These are phyloP conservation scores for Teratosphaeria gauchensis DNA, from an alignment of 2,329 filamentous ascomycete genomes.

Conservation along the genomic window DNA sequence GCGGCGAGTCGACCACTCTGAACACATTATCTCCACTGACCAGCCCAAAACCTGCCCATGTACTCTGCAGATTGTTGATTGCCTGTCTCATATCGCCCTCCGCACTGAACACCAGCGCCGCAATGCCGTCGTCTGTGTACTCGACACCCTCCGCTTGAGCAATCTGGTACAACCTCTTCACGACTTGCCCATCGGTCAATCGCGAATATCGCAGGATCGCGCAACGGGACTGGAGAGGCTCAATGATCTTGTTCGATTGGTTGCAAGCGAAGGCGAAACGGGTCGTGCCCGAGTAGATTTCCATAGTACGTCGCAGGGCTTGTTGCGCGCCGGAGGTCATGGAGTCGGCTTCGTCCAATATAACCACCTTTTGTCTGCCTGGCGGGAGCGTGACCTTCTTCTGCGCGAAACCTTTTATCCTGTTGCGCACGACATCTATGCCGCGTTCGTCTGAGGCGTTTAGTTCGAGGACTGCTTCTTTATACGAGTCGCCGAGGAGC, in stretches of 20 bases:
- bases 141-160: conserved; percentile 85
- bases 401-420: conserved; percentile 97
- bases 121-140: conserved; percentile 85
- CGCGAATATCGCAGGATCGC: conserved; percentile 91
- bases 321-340: conserved; percentile 98
- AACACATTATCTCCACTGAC: conserved; percentile 98
- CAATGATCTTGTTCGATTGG: conserved; percentile 98
- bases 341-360: conserved; percentile 90
- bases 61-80: conserved; percentile 96
- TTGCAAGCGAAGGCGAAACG: conserved; percentile 98
- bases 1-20: conserved; percentile 90
- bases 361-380: conserved; percentile 90
- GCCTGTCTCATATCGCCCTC: conserved; percentile 99
- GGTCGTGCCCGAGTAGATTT: conserved; percentile 94
- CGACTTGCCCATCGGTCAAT: conserved; percentile 83
- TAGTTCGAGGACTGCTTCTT: conserved; percentile 91
- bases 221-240: conserved; percentile 93
- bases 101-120: conserved; percentile 91
- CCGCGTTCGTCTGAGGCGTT: conserved; percentile 95
- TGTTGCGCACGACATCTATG: conserved; percentile 92
- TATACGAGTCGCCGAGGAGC: conserved; percentile 84
- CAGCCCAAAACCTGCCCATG: conserved; percentile 85
- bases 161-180: conserved; percentile 83
- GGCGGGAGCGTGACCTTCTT: conserved; percentile 94
- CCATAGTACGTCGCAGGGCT: conserved; percentile 90